phyloP scores from a whole-genome alignment of 768 basidiomycete species.

The Kondoa subrosea region DNA sequence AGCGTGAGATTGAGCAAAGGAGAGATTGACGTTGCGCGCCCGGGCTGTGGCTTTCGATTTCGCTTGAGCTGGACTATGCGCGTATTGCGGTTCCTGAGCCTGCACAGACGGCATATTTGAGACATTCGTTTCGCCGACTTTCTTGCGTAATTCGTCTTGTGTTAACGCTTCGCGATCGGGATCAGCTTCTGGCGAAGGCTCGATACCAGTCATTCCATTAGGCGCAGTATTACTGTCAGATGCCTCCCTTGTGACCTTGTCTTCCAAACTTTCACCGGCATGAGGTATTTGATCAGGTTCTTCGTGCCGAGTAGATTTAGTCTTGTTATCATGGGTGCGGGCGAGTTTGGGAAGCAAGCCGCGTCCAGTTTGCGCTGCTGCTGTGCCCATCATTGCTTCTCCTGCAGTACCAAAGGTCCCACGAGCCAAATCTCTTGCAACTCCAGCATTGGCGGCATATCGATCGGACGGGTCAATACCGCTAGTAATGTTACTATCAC shows the following conservation, averaged over 20 bases:
- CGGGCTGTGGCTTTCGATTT: background rate
- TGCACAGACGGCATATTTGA: background rate
- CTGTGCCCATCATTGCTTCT: slow-evolving; percentile 38
- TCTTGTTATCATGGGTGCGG: background rate
- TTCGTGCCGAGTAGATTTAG: background rate
- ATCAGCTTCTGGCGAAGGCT: background rate
- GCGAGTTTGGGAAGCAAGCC: background rate
- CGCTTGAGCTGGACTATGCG: background rate
- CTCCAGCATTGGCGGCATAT: slow-evolving; percentile 33
- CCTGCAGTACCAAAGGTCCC: too few species aligned
- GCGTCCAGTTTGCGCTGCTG: slow-evolving; percentile 1
- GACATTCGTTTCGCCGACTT: background rate
- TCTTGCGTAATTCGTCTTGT: background rate
- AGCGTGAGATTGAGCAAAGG: slow-evolving; percentile 6
- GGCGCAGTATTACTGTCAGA: background rate
- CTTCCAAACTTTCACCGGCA: slow-evolving; percentile 9
- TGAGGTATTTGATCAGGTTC: background rate
- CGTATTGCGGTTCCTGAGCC: background rate
- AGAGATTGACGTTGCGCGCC: background rate
- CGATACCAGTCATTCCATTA: background rate
- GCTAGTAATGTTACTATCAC: slow-evolving; percentile 29
- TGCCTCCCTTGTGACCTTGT: slow-evolving; percentile 19
- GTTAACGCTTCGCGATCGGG: background rate
- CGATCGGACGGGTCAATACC: slow-evolving; percentile 25
- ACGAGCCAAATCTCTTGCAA: slow-evolving; percentile 39